Evolutionary conservation across 495 filamentous ascomycete species (phyloP), one percentile per base, ranked within the genome.

Genomic region (Geopyxis carbonaria): DNA sequence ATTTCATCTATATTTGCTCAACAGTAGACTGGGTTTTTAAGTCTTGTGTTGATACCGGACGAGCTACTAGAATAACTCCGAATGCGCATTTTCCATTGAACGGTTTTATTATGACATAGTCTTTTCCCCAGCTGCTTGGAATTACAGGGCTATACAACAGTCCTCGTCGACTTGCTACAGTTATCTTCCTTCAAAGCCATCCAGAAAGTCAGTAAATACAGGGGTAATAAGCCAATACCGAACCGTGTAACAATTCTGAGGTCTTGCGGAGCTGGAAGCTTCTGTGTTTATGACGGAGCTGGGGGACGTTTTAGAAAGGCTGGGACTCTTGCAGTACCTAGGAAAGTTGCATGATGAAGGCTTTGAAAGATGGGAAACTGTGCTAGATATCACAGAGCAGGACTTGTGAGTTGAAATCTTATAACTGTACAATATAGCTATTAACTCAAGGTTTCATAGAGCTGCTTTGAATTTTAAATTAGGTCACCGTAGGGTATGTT

Each of bases 341-440:
- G 64, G 75, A 38, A 55, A 56, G 44, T 78, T 85, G 46, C 53
- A 79, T 19, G 70, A 75, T 13, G 78, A 82, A 53, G 79, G 78
- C 14, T 85, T 85, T 50, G 78, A 85, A 57, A 73, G 72, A 25
- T 85, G 79, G 79, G 76, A 83, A 24, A 80, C 76, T 4, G 68
- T 84, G 30, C 59, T 80, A 37, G 79, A 84, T 38, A 81, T 85
- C 32, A 81, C 76, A 31, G 79, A 85, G 57, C 74, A 77, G 27
- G 79, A 85, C 57, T 63, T 85, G 72, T 80, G 62, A 57, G 75
- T 46, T 31, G 35, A 45, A 34, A 41, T 19, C 33, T 38, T 38
- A 31, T 40, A 37, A 39, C 16, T 38, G 8, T 40, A 15, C 31
- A 22, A 15, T 41, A 15, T 47, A 14, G 36, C 20, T 44, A 41